Base-by-base conservation (phyloP, 208 protist genomes). In the Leishmania guyanensis region DNA sequence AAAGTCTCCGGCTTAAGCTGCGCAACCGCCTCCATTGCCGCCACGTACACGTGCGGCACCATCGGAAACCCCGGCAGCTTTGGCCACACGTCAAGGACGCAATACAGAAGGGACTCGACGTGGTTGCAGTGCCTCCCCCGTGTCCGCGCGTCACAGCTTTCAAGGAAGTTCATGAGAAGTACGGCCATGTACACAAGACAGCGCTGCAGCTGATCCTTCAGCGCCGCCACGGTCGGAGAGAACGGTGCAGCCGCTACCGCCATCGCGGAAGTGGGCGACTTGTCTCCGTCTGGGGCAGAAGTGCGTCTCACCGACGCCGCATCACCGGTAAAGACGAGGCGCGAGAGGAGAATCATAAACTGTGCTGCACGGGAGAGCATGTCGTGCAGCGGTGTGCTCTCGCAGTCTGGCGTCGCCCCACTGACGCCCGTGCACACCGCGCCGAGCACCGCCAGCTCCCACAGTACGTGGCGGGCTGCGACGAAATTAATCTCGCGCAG, bases 61-160 rank as follows among this genome's bases (percentile, higher is more conserved):
- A 86, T 75, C 33, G 82, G 86, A 43, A 89, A 84, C 20, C 84
- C 82, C 0, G 77, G 83, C 46, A 92, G 72, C 20, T 20, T 48
- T 3, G 86, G 89, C 89, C 84, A 86, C 66, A 86, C 80, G 53
- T 88, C 86, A 10, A 92, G 75, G 50, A 89, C 51, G 72, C 88
- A 88, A 78, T 78, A 87, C 22, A 92, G 79, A 8, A 90, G 75
- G 16, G 84, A 84, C 71, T 86, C 75, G 6, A 84, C 72, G 43
- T 82, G 58, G 78, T 60, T 51, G 62, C 79, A 68, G 48, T 85
- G 81, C 58, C 77, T 66, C 26, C 81, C 66, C 2, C 79, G 69
- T 53, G 66, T 84, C 43, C 83, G 79, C 48, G 60, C 76, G 65
- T 89, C 78, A 74, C 54, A 77, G 77, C 71, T 60, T 68, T 82